Conservation (phyloP, 768 basidiomycete species). For the Boletus reticulatus region DNA sequence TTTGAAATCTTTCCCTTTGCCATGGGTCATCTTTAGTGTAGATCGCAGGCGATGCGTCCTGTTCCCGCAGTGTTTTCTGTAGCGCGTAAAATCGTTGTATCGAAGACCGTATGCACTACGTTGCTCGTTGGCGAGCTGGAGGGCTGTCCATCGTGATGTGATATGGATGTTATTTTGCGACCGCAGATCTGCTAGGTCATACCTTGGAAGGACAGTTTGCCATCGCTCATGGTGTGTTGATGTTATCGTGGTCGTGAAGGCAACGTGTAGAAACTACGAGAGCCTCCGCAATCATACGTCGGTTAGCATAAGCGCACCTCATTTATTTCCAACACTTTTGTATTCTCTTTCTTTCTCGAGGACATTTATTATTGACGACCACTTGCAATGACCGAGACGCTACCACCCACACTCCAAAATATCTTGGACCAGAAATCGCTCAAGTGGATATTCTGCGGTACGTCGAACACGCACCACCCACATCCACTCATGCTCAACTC, state of each 20-base stretch:
- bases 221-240: conserved; percentile 23
- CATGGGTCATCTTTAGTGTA: conserved; percentile 80
- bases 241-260: conserved; percentile 6
- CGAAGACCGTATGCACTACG: conserved; percentile 88
- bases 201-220: conserved; percentile 41
- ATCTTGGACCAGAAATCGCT: conserved; percentile 88
- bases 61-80: conserved; percentile 93
- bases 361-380: conserved; percentile 8
- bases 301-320: conserved; percentile 14
- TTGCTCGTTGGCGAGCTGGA: conserved; percentile 84
- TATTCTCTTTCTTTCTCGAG: conserved; percentile 2
- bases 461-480: conserved; percentile 29
- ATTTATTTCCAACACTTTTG: not conserved
- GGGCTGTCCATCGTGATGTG: conserved; percentile 46
- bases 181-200: conserved; percentile 10
- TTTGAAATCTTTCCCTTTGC: conserved; percentile 89
- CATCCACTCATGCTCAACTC: conserved; percentile 4
- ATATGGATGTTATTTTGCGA: not conserved
- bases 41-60: conserved; percentile 87
- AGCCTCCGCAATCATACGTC: conserved; percentile 3
- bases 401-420: conserved; percentile 89
- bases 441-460: conserved; percentile 99
- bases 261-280: conserved; percentile 14
- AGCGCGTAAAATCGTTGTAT: conserved; percentile 84
- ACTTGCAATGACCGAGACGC: conserved; percentile 50